Percentiles rank a stretch among this genome's conserved stretches.
Conservation (phyloP, 148 eudicot genomes). For the Cornus controversa region DNA sequence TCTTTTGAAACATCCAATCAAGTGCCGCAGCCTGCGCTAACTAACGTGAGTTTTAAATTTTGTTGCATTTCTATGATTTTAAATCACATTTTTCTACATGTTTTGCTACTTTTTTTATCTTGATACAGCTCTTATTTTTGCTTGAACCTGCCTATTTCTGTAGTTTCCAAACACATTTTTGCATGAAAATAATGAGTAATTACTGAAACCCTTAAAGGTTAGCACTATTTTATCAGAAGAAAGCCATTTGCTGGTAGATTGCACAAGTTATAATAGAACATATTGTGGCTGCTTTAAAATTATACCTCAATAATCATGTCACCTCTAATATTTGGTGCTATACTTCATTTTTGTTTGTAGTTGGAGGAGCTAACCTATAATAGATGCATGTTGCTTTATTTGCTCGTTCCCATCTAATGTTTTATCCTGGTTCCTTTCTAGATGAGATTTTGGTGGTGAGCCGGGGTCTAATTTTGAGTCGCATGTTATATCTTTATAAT, state of each 20-base stretch:
- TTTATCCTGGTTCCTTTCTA: not conserved
- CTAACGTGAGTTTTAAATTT: constrained; percentile 63
- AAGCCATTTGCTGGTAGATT: not conserved
- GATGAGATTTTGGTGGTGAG: too few species aligned
- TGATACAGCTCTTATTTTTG: not conserved
- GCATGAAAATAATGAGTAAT: not conserved
- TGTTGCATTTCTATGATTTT: not conserved
- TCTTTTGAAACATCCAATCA: constrained; percentile 71
- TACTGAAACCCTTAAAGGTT: not conserved
- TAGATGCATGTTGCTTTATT: not conserved
- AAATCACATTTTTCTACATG: not conserved
- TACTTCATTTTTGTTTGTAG: too few species aligned
- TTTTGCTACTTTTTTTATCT: not conserved
- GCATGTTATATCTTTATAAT: too few species aligned
- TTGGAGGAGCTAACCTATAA: too few species aligned
- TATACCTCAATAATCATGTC: not conserved
- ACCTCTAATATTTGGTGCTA: not conserved
- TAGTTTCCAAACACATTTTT: not conserved
- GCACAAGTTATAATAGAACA: not conserved
- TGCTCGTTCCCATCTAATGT: too few species aligned
- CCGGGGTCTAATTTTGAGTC: too few species aligned
- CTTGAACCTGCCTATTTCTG: not conserved
- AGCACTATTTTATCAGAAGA: not conserved
- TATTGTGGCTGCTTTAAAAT: not conserved
- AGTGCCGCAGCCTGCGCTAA: constrained; percentile 69